Conservation (phyloP, 2,329 filamentous ascomycete genomes). For the Botrytis tulipae region DNA sequence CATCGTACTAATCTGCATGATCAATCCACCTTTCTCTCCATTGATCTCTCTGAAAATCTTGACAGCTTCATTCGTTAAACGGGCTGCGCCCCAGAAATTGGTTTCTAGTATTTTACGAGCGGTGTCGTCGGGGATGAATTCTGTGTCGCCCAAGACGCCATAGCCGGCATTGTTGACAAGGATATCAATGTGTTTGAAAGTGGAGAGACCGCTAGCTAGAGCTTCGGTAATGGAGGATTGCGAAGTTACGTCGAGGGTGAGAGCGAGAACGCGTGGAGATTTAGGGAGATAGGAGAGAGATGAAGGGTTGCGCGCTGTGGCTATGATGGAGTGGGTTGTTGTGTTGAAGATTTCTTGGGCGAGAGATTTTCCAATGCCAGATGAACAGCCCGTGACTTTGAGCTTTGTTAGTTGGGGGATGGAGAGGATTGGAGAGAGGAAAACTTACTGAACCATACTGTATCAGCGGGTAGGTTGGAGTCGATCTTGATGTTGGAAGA, state of each 20-base stretch:
- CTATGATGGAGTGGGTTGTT: slow-evolving; percentile 43
- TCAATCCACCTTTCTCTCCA: slow-evolving; percentile 35
- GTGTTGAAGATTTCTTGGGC: slow-evolving; percentile 41
- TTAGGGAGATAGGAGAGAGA: slow-evolving; percentile 43
- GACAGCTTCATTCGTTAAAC: slow-evolving; percentile 18
- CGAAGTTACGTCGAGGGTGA: slow-evolving; percentile 49
- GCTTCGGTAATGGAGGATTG: slow-evolving; percentile 39
- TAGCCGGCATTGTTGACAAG: slow-evolving; percentile 52
- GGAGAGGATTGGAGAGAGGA: background rate
- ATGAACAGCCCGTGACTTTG: slow-evolving; percentile 48
- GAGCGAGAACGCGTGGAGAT: slow-evolving; percentile 42
- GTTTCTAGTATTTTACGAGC: slow-evolving; percentile 42
- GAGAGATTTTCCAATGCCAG: slow-evolving; percentile 43
- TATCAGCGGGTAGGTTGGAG: background rate
- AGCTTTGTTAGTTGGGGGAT: background rate
- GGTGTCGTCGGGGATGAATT: slow-evolving; percentile 39
- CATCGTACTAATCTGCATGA: slow-evolving; percentile 43
- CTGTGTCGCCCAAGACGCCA: slow-evolving; percentile 51
- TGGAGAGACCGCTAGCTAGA: slow-evolving; percentile 42
- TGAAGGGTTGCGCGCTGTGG: slow-evolving; percentile 47
- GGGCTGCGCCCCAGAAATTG: slow-evolving; percentile 23
- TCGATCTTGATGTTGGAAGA: background rate
- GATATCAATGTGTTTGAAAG: slow-evolving; percentile 52
- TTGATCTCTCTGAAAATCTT: slow-evolving; percentile 23
- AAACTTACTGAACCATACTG: slow-evolving; percentile 15